Conservation (phyloP, 306 rosid genomes). For the Lathyrus aphaca region DNA sequence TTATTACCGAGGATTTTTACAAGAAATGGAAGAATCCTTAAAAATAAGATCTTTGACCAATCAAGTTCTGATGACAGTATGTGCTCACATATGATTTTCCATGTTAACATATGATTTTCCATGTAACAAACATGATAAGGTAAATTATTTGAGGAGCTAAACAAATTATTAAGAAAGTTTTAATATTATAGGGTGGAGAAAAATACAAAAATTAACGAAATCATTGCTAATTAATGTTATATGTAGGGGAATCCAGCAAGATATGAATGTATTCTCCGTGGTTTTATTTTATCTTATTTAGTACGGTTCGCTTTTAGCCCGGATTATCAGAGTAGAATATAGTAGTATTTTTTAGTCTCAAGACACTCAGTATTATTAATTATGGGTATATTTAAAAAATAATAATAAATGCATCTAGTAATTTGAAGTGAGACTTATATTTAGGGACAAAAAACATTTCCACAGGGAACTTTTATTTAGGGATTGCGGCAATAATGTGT, state of each 20-base stretch:
- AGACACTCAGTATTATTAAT: not conserved
- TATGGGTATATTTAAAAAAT: not conserved
- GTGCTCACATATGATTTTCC: no score
- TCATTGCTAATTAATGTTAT: not conserved
- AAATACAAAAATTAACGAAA: not conserved
- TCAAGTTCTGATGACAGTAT: no score
- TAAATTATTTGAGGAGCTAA: conserved; percentile 2
- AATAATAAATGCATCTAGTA: not conserved
- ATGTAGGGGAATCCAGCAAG: not conserved
- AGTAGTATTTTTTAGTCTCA: not conserved
- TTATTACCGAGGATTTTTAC: no score
- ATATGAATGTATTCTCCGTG: not conserved
- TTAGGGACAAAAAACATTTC: not conserved
- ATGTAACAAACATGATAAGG: not conserved
- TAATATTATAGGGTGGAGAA: not conserved
- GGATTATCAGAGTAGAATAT: not conserved
- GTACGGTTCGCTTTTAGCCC: not conserved
- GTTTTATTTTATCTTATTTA: not conserved
- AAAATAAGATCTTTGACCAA: no score
- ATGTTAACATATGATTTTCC: no score
- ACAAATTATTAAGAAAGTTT: conserved; percentile 9
- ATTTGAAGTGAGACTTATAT: not conserved
- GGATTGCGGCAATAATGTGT: not conserved
- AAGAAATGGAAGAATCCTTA: no score
- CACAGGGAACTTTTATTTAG: not conserved